Evolutionary conservation across 768 basidiomycete species (phyloP).

Genomic region (Myochromella boudieri): DNA sequence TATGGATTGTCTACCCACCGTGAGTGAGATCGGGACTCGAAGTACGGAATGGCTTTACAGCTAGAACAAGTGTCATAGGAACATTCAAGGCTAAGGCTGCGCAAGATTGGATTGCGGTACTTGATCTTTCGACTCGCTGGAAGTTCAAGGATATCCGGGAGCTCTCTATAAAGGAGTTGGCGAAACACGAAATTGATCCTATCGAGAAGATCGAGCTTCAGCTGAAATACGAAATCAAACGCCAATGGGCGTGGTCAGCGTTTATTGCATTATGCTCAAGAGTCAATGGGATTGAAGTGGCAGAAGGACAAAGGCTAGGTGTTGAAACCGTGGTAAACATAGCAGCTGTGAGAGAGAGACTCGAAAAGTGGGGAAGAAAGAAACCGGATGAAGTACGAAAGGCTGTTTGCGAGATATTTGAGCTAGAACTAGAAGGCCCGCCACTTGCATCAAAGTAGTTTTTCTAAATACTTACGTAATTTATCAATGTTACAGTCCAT

Average conservation of each 20-base stretch:
- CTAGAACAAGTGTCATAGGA: conserved; percentile 3
- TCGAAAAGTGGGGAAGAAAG: conserved; percentile 4
- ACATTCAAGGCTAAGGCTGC: conserved; percentile 12
- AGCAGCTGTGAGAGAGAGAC: too few species aligned
- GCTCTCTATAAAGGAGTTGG: conserved; percentile 5
- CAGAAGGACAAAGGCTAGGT: too few species aligned
- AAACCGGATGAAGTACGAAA: conserved; percentile 13
- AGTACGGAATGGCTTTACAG: neutral
- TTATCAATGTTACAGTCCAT: conserved; percentile 14
- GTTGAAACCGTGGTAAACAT: too few species aligned
- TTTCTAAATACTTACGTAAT: conserved; percentile 9
- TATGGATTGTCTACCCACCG: conserved; percentile 33
- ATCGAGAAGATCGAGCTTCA: conserved; percentile 8
- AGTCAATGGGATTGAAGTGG: neutral
- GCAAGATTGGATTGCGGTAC: conserved; percentile 8
- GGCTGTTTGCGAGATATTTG: conserved; percentile 25
- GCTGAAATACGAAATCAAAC: conserved; percentile 5
- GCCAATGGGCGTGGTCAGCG: conserved; percentile 9
- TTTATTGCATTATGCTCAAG: conserved; percentile 4
- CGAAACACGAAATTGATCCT: neutral
- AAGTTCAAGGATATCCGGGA: conserved; percentile 8
- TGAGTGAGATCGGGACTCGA: conserved; percentile 12
- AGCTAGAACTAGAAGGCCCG: conserved; percentile 17
- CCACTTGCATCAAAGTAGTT: conserved; percentile 16
- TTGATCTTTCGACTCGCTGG: conserved; percentile 8